These are phyloP conservation scores for Solanum chaucha DNA, from an alignment of 257 asterid species.

Conservation along the genomic window DNA sequence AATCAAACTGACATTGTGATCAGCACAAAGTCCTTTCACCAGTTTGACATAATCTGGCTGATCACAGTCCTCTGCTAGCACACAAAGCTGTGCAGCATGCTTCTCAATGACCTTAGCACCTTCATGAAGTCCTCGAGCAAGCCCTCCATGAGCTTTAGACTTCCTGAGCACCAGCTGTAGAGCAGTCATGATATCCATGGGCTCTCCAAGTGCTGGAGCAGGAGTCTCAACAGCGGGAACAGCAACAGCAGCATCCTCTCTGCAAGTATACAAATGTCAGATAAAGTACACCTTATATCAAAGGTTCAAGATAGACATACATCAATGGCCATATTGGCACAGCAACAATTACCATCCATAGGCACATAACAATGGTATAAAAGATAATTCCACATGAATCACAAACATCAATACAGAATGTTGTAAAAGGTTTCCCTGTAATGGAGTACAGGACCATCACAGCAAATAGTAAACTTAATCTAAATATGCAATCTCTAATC, in stretches of 20 bases:
- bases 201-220: slow-evolving; percentile 47
- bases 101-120: slow-evolving; percentile 62
- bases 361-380: no score
- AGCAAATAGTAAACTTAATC: neutral
- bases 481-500: neutral
- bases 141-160: slow-evolving; percentile 65
- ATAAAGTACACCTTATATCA: neutral
- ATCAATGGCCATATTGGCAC: neutral
- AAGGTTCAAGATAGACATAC: neutral
- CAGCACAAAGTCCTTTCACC: slow-evolving; percentile 68
- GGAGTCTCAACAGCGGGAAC: slow-evolving; percentile 19
- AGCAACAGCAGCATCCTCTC: slow-evolving; percentile 30
- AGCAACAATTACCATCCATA: neutral
- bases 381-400: neutral
- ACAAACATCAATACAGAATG: neutral
- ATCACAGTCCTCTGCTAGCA: slow-evolving; percentile 61
- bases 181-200: slow-evolving; percentile 56
- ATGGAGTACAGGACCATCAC: neutral
- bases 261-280: neutral
- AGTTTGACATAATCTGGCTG: slow-evolving; percentile 59
- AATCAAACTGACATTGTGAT: slow-evolving; percentile 56
- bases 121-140: slow-evolving; percentile 55
- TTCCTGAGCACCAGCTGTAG: slow-evolving; percentile 53
- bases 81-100: slow-evolving; percentile 66
- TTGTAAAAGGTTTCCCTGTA: neutral